Base-by-base conservation (phyloP, 1,284 basidiomycete species). In the Ustilago cynodontis region DNA sequence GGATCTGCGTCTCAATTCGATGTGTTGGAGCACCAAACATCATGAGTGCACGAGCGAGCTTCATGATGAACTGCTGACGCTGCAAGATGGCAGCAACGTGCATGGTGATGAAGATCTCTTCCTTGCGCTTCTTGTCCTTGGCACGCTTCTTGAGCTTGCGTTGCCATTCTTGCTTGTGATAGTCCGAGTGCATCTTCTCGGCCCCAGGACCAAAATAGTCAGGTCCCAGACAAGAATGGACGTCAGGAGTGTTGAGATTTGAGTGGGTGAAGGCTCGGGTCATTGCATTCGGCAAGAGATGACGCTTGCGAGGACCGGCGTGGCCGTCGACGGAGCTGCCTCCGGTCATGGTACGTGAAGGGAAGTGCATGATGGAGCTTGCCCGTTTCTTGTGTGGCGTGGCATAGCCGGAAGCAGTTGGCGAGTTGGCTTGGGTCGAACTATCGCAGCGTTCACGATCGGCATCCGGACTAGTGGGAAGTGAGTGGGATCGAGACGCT, bases 11-110 rank as follows among this genome's bases (percentile, higher is more conserved):
- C 83, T 92, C 93, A 51, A 96, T 89, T 52, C 94, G 91, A 86
- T 96, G 94, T 2, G 92, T 91, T n/a, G 94, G 94, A 2, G 92
- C 93, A 43, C 94, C 94, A 78, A 95, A 96, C 93, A 95, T 95
- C 93, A 96, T 95, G 88, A 97, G 90, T 9, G 93, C 91, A 51
- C 94, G 90, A 18, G 92, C 90, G 43, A 96, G 90, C 88, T 96
- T 96, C 85, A 95, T 88, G 67, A 97, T 89, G 87, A 96, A 96
- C 77, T 95, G 92, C 85, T 96, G 94, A 20, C 95, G 90, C 80
- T 92, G 91, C 53, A 95, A 88, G 75, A 95, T 92, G 65, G 92
- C 91, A 2, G 94, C 94, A 22, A 95, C 92, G 82, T 95, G 94
- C 79, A 92, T 92, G 41, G 94, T 94, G 77, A 95, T 95, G 45